These are phyloP conservation scores for Pseudognaphalium luteoalbum DNA, from an alignment of 129 eudicot genomes.

Conservation along the genomic window DNA sequence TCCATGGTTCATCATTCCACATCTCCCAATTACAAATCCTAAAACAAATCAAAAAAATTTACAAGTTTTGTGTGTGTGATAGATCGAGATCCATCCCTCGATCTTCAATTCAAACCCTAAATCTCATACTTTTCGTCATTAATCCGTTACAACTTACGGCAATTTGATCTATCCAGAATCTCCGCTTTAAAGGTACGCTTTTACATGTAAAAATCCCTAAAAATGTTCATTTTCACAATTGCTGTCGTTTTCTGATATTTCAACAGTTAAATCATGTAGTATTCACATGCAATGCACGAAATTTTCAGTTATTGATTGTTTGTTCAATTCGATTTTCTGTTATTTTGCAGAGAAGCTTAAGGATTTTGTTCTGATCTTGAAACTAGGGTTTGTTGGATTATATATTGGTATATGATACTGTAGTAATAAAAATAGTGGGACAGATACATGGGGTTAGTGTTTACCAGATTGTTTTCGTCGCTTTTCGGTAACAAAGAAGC, in stretches of 20 bases:
- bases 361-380: constrained; percentile 49
- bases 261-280: not conserved
- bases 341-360: constrained; percentile 20
- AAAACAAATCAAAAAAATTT: constrained; percentile 10
- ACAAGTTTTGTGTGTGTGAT: not conserved
- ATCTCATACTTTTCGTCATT: constrained; percentile 19
- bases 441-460: constrained; percentile 75
- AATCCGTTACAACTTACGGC: not conserved
- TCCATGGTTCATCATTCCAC: constrained; percentile 30
- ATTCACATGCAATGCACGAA: not conserved
- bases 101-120: constrained; percentile 19
- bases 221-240: not conserved
- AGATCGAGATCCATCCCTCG: constrained; percentile 23
- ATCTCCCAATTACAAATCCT: constrained; percentile 42
- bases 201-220: not conserved
- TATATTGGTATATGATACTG: not conserved
- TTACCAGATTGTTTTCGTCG: constrained; percentile 77
- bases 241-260: constrained; percentile 13
- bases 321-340: not conserved
- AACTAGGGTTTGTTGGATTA: constrained; percentile 13
- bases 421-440: not conserved
- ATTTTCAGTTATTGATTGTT: not conserved
- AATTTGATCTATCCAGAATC: constrained; percentile 19
- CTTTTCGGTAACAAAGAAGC: constrained; percentile 96
- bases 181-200: constrained; percentile 38